Evolutionary conservation across 2,329 filamentous ascomycete genomes (phyloP).

Genomic region (Fusarium sp.): DNA sequence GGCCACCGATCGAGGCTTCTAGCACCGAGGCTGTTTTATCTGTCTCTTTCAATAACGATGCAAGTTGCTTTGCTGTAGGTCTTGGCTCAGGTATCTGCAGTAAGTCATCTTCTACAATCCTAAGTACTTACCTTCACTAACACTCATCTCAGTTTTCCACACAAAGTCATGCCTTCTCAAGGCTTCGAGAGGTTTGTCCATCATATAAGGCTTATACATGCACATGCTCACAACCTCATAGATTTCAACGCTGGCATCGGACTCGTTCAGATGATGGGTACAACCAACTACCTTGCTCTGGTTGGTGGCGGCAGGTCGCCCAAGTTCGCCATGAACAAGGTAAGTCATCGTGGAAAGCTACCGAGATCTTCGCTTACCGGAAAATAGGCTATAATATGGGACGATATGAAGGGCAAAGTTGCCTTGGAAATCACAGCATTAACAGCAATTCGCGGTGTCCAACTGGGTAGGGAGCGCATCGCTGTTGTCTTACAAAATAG

Average conservation of each 20-base stretch:
- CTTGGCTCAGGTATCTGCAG: conserved; percentile 87
- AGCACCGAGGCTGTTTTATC: conserved; percentile 81
- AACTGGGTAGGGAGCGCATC: conserved; percentile 80
- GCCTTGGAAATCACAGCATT: conserved; percentile 84
- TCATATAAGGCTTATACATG: background rate
- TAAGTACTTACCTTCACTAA: conserved; percentile 21
- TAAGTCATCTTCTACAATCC: conserved; percentile 56
- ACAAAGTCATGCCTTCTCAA: conserved; percentile 78
- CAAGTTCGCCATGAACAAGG: conserved; percentile 90
- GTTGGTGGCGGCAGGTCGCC: conserved; percentile 89
- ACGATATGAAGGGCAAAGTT: conserved; percentile 80
- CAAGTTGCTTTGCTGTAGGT: conserved; percentile 87
- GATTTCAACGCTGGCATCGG: conserved; percentile 87
- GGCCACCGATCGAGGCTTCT: conserved; percentile 84
- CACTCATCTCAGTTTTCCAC: conserved; percentile 70
- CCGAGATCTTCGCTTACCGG: background rate
- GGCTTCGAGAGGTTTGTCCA: conserved; percentile 59
- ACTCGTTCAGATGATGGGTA: conserved; percentile 86
- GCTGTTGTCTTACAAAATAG: conserved; percentile 85
- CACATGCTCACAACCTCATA: conserved; percentile 46
- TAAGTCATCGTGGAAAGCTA: conserved; percentile 45
- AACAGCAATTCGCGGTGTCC: conserved; percentile 82
- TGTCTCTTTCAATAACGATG: conserved; percentile 85
- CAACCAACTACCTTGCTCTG: conserved; percentile 86
- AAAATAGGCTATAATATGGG: conserved; percentile 84